Evolutionary conservation across 2,329 filamentous ascomycete species (phyloP), one percentile per base, ranked within the genome.

Genomic region (Exophiala sp.): DNA sequence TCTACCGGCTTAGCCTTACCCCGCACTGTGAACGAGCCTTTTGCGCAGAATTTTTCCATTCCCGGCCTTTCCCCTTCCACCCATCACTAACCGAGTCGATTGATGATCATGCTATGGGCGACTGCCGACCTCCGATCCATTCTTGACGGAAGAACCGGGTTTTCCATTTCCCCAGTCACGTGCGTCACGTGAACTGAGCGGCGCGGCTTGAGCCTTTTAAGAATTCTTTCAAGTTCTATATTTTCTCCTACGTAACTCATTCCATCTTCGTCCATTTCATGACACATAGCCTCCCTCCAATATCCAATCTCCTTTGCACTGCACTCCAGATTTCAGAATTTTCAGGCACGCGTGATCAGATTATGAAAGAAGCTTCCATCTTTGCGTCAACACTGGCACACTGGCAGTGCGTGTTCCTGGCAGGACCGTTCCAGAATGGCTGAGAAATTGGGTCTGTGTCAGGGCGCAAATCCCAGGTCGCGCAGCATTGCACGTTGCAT

Each of bases 1-100:
- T 56, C 43, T 41, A 53, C 50, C 42, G 44, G 52, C 24, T 32
- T 55, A 59, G 57, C 57, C 57, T 55, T 59, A 59, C 57, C 57
- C 57, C 57, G 57, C 57, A 59, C 43, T 48, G 16, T 8, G 32
- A 43, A 38, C 16, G 54, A 47, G 12, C 42, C 43, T 48, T 50
- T 40, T 42, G 40, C 16, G 18, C 16, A 21, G 18, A 21, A 29
- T 5, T 29, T 29, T 29, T 29, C 24, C 24, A 29, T 29, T 29
- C 24, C 24, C 24, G 24, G 24, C 24, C 24, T 5, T 29, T 29
- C 24, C 24, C 24, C 24, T 29, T 29, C 24, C 24, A 29, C 24
- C 24, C 24, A 29, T 29, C 24, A 29, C 7, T 29, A 29, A 29
- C 24, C 24, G 24, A 29, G 24, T 29, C 24, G 24, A 29, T 36